phyloP scores from a whole-genome alignment of 179 eudicot genomes.

The Pouteria campechiana region DNA sequence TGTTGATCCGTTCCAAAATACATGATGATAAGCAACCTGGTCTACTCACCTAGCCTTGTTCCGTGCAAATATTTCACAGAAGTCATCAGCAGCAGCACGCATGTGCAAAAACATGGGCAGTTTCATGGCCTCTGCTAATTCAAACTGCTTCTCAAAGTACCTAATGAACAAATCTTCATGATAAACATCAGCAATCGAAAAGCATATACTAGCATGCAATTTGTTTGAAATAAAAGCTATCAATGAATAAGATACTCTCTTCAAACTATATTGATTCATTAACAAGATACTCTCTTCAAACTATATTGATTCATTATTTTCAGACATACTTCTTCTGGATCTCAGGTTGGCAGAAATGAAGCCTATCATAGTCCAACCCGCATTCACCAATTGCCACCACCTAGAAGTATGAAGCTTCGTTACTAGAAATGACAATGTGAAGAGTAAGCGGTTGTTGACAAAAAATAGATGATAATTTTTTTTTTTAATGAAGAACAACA shows the following conservation, averaged over 20 bases:
- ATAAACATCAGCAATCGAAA: neutral
- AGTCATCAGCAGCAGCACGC: slow-evolving; percentile 96
- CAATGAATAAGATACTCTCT: too few species aligned
- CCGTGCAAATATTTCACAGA: slow-evolving; percentile 64
- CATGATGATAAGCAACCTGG: neutral
- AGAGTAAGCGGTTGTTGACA: too few species aligned
- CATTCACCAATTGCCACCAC: slow-evolving; percentile 99
- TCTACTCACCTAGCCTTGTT: slow-evolving; percentile 58
- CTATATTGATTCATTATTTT: too few species aligned
- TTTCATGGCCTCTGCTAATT: slow-evolving; percentile 67
- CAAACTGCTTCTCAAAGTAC: slow-evolving; percentile 94
- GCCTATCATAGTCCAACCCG: slow-evolving; percentile 95
- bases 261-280: too few species aligned
- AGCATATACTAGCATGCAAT: too few species aligned
- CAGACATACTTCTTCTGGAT: slow-evolving; percentile 81
- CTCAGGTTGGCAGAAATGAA: slow-evolving; percentile 89
- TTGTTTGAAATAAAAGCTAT: too few species aligned
- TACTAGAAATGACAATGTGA: too few species aligned
- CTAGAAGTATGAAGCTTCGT: too few species aligned
- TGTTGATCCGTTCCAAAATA: too few species aligned
- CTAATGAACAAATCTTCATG: slow-evolving; percentile 19
- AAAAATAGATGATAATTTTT: too few species aligned
- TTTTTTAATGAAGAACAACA: too few species aligned
- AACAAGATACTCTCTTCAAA: too few species aligned
- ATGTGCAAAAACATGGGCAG: slow-evolving; percentile 98